phyloP scores from a whole-genome alignment of 345 rosid species.

The Cardiospermum halicacabum region DNA sequence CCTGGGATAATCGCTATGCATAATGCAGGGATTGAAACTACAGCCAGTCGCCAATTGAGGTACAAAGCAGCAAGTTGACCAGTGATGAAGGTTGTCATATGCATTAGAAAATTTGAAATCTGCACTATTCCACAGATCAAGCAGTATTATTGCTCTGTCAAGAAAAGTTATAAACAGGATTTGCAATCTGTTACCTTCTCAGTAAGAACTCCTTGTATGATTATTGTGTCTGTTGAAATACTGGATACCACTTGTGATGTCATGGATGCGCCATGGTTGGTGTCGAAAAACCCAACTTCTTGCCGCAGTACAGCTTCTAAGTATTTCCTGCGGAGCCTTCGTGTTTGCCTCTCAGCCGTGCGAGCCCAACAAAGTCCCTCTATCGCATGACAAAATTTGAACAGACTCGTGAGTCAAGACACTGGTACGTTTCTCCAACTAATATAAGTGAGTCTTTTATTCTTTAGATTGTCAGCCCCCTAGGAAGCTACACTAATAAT shows the following conservation, averaged over 20 bases:
- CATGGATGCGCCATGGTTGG: conserved; percentile 5
- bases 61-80: conserved; percentile 11
- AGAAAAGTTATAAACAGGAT: background rate
- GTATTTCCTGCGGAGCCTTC: conserved; percentile 13
- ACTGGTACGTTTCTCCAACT: too few species aligned
- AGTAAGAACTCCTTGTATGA: conserved; percentile 26
- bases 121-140: conserved; percentile 7
- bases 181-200: too few species aligned
- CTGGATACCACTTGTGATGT: conserved; percentile 25
- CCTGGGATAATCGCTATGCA: conserved; percentile 18
- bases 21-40: conserved; percentile 14
- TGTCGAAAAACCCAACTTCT: conserved; percentile 33
- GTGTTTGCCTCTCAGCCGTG: conserved; percentile 22
- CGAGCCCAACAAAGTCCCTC: conserved; percentile 35
- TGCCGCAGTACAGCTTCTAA: conserved; percentile 25
- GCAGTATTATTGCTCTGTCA: background rate
- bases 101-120: conserved; percentile 19
- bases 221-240: conserved; percentile 19
- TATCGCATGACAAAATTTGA: background rate
- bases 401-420: too few species aligned
- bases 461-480: too few species aligned
- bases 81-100: conserved; percentile 16
- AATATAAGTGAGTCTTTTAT: too few species aligned
- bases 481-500: too few species aligned
- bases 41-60: conserved; percentile 20